Evolutionary conservation across 441 rosid species (phyloP), one percentile per base, ranked within the genome.

Genomic region (Raphanus hybrid): DNA sequence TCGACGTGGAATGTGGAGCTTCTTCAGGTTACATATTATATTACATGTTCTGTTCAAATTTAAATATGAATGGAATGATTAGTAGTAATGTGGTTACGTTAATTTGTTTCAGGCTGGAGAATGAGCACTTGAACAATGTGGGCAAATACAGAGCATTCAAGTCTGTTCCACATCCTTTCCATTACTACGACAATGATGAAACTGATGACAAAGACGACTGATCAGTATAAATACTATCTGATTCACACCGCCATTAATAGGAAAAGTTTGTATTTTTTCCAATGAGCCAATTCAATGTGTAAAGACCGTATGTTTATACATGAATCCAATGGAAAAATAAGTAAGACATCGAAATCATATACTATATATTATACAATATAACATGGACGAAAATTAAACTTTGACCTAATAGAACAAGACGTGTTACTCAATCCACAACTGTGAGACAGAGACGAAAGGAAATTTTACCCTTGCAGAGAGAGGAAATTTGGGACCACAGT

Each of bases 1-100:
- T 66, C 87, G 92, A 10, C 84, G 92, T 0, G 92, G 91, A 39
- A 83, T 91, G 55, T 91, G 94, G 94, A 90, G 83, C 71, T 91
- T 91, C 81, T 90, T 91, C 88, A 86, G 92, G 96, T 87, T 58
- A 20, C 34, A 29, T 23, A n/a, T n/a, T 29, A 29, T 5, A 29
- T 23, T 9, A 58, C 32, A 52, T 26, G 48, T 59, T 60, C 15
- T 32, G 27, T 8, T n/a, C 62, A 15, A 77, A 32, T 0, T 32
- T 16, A 12, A 12, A 76, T 63, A 67, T 12, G 16, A 57, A 55
- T 23, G 2, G 12, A 26, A 64, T 71, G 54, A 15, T 23, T 45
- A 71, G 29, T 12, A 14, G n/a, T 72, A 48, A 67, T 35, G 43
- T 12, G 57, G 10, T 69, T 69, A 29, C 4, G 5, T 63, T 34